phyloP scores from a whole-genome alignment of 495 filamentous ascomycete genomes.

The Xylona heveae region DNA sequence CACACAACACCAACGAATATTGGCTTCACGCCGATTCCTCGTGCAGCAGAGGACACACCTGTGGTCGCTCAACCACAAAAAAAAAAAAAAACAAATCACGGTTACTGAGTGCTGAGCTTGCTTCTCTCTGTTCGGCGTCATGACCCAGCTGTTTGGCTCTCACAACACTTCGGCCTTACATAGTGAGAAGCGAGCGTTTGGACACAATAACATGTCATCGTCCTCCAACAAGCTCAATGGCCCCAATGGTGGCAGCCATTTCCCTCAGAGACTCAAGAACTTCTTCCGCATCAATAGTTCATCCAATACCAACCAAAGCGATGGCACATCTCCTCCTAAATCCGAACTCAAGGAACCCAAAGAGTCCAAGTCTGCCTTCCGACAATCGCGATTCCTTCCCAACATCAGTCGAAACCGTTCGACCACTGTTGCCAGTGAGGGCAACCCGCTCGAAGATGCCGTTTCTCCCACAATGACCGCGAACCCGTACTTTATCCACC shows the following conservation, averaged over 20 bases:
- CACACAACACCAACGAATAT: neutral
- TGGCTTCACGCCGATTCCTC: constrained; percentile 1
- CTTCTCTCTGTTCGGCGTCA: constrained; percentile 8
- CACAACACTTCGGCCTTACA: constrained; percentile 9
- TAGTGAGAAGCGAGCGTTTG: constrained; percentile 9
- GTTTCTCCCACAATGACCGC: constrained; percentile 85
- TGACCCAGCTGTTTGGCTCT: constrained; percentile 18
- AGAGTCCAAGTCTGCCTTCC: constrained; percentile 45
- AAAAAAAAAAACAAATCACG: neutral
- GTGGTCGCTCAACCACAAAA: too few relatives aligned
- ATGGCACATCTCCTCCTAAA: constrained; percentile 22
- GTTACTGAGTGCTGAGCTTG: neutral
- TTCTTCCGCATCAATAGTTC: constrained; percentile 90
- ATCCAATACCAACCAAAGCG: constrained; percentile 23
- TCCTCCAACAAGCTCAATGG: constrained; percentile 8
- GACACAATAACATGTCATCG: constrained; percentile 8
- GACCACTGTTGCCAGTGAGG: constrained; percentile 81
- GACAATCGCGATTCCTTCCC: constrained; percentile 69
- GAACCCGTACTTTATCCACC: constrained; percentile 94
- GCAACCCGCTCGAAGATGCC: constrained; percentile 69
- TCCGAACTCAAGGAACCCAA: constrained; percentile 19
- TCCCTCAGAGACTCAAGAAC: constrained; percentile 81
- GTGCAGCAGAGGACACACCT: neutral
- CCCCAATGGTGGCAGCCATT: constrained; percentile 27
- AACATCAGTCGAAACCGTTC: constrained; percentile 60